These are phyloP conservation scores for Populus trichocarpa DNA, from an alignment of 441 rosid genomes.

Conservation along the genomic window DNA sequence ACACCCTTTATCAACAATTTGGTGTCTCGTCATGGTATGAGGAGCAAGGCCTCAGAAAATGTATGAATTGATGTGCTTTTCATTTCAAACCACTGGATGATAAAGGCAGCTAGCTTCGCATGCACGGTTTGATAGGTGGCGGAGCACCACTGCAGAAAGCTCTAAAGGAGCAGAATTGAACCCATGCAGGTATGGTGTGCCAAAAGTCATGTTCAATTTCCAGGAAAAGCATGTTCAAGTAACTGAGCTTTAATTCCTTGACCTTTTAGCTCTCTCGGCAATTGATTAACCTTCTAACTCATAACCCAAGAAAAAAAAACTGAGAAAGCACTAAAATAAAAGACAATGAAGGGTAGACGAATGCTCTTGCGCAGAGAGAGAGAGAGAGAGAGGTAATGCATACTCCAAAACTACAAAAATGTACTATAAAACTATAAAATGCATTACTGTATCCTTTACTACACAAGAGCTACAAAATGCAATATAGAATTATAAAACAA, in stretches of 20 bases:
- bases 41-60: neutral
- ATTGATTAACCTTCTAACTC: no score
- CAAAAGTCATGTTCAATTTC: neutral
- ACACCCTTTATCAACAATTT: conserved; percentile 11
- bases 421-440: neutral
- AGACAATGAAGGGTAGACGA: no score
- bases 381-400: no score
- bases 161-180: neutral
- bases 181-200: neutral
- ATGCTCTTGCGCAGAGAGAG: no score
- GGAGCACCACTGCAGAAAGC: neutral
- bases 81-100: neutral
- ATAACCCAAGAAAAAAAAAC: no score
- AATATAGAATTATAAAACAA: neutral
- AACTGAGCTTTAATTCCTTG: no score
- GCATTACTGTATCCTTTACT: neutral
- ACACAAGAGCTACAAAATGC: neutral
- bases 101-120: neutral
- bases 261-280: no score
- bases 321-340: no score
- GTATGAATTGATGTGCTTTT: neutral
- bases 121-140: conserved; percentile 1
- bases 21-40: conserved; percentile 18
- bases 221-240: no score
- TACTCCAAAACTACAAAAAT: no score